Evolutionary conservation across 2,329 filamentous ascomycete genomes (phyloP).

Genomic region (Zelopaecilomyces penicillatus): DNA sequence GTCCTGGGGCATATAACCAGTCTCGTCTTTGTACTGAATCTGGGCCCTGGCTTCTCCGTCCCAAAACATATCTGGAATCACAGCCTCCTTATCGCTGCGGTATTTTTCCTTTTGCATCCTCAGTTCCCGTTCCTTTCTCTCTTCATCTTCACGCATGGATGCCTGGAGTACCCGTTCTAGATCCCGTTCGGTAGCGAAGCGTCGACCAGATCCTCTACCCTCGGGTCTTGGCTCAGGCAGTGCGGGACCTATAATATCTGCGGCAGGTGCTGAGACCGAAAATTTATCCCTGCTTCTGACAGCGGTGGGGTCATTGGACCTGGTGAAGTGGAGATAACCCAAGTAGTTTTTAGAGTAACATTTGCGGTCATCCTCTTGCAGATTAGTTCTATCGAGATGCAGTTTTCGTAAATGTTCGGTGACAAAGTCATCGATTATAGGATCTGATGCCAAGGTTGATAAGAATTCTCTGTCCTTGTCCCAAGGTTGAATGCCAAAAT

Average conservation of each 20-base stretch:
- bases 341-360: slow-evolving; percentile 41
- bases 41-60: slow-evolving; percentile 50
- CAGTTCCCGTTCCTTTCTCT: slow-evolving; percentile 58
- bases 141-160: slow-evolving; percentile 62
- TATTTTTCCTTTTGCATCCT: slow-evolving; percentile 59
- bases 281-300: slow-evolving; percentile 49
- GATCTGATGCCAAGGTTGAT: slow-evolving; percentile 30
- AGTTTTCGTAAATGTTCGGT: slow-evolving; percentile 36
- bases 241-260: slow-evolving; percentile 25
- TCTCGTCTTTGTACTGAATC: slow-evolving; percentile 54
- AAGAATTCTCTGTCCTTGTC: slow-evolving; percentile 38
- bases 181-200: slow-evolving; percentile 65
- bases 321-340: slow-evolving; percentile 46
- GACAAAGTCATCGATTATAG: slow-evolving; percentile 37
- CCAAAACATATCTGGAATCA: slow-evolving; percentile 63
- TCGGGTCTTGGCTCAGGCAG: slow-evolving; percentile 50
- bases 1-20: slow-evolving; percentile 56
- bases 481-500: slow-evolving; percentile 39
- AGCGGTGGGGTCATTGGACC: slow-evolving; percentile 46
- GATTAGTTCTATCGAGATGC: slow-evolving; percentile 24
- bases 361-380: slow-evolving; percentile 32
- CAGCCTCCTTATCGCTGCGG: slow-evolving; percentile 68
- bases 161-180: slow-evolving; percentile 64
- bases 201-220: slow-evolving; percentile 42
- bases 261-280: slow-evolving; percentile 28